Base-by-base conservation (phyloP, 1,139 yeast species). In the Yamadazyma taylorii region DNA sequence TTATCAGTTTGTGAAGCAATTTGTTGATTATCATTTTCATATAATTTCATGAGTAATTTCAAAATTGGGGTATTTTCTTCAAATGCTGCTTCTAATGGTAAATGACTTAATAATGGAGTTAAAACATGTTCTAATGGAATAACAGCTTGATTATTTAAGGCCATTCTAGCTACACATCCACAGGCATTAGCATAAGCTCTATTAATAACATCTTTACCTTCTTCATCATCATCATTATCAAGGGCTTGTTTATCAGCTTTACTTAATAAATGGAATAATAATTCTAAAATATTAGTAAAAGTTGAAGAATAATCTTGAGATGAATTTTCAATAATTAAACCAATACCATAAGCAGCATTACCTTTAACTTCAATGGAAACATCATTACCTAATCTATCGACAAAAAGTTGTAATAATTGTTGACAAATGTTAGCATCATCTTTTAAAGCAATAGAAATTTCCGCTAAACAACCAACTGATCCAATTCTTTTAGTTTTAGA, bases 121-220 rank as follows among this genome's bases (percentile, higher is more conserved):
- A 92, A 61, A 24, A 92, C 85, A 49, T 82, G 95, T 45, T 76
- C 79, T 52, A 89, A 66, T 43, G 97, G 97, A 48, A 92, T 81
- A 32, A 83, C 76, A 37, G 68, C 68, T 53, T 79, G 80, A 59
- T 85, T 78, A 59, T 84, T 83, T 60, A 86, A 69, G 15, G 87
- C 77, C 87, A 92, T 76, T 66, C 98, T 82, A 24, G 96, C 89
- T 43, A 90, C 95, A 75, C 98, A 92, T 33, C 99, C 99, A 62
- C 95, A 85, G 6, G 96, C 96, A 61, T 92, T 92, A 45, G 97
- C 96, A 51, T 81, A 79, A 11, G 95, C 81, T 65, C 97, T 78
- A 63, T 85, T 81, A 48, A 87, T 78, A 44, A 81, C 85, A 48
- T 89, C 96, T 58, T 76, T 78, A 34, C 87, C 77, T 60, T 86